Conservation (phyloP, 1,284 basidiomycete genomes). For the Trametes sp. region DNA sequence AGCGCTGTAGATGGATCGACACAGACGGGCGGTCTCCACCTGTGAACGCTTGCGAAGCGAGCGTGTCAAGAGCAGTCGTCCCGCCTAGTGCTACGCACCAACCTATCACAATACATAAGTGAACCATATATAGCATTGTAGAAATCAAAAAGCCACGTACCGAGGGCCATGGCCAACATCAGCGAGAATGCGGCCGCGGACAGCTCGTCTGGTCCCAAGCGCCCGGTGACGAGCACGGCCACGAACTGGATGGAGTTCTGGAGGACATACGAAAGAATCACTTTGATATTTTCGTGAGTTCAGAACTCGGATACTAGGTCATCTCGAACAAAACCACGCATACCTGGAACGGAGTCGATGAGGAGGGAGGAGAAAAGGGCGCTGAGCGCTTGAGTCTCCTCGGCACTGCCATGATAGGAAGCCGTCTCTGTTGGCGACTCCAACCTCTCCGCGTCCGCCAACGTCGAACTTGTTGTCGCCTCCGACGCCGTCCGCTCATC, state of each 20-base stretch:
- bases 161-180: slow-evolving; percentile 76
- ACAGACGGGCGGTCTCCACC: slow-evolving; percentile 62
- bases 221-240: slow-evolving; percentile 67
- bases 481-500: slow-evolving; percentile 10
- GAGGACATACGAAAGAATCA: slow-evolving; percentile 60
- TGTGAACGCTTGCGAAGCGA: slow-evolving; percentile 79
- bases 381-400: slow-evolving; percentile 40
- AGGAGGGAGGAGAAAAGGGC: slow-evolving; percentile 56
- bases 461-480: slow-evolving; percentile 21
- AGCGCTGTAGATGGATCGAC: slow-evolving; percentile 74
- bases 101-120: slow-evolving; percentile 47
- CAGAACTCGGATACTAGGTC: neutral
- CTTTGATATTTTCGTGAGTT: slow-evolving; percentile 14
- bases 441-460: slow-evolving; percentile 23
- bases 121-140: neutral
- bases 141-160: slow-evolving; percentile 52
- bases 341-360: slow-evolving; percentile 64
- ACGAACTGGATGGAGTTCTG: slow-evolving; percentile 78
- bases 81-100: slow-evolving; percentile 81
- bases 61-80: slow-evolving; percentile 78
- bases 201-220: slow-evolving; percentile 71
- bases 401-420: slow-evolving; percentile 29
- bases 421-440: slow-evolving; percentile 25
- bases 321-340: slow-evolving; percentile 26
- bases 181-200: slow-evolving; percentile 75